Percentiles rank a stretch among this genome's conserved stretches.
These are phyloP conservation scores for Penicillium argentinense DNA, from an alignment of 495 filamentous ascomycete species.

Conservation along the genomic window DNA sequence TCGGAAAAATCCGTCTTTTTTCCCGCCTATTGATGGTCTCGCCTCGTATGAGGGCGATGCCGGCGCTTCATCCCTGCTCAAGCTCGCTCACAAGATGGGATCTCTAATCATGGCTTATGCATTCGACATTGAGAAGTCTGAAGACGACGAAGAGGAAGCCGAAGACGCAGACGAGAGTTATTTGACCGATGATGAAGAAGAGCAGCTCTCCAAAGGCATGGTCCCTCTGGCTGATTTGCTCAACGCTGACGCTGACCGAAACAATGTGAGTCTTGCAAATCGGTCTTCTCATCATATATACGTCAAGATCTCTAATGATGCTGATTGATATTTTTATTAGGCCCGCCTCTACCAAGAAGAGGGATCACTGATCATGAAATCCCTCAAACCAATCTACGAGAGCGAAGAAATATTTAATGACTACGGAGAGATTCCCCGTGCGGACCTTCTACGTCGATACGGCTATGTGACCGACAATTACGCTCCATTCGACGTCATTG, in stretches of 20 bases:
- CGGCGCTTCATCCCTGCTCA: conserved; percentile 53
- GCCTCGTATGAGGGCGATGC: conserved; percentile 51
- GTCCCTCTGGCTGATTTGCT: conserved; percentile 90
- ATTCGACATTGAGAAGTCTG: conserved; percentile 72
- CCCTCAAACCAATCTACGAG: conserved; percentile 60
- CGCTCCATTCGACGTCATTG: conserved; percentile 75
- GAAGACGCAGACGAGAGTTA: conserved; percentile 60
- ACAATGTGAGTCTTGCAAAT: conserved; percentile 61
- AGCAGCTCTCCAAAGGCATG: conserved; percentile 73
- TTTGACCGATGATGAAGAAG: conserved; percentile 68
- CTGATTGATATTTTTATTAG: conserved; percentile 20
- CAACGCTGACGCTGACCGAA: conserved; percentile 85
- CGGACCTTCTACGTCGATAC: conserved; percentile 82
- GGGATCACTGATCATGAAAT: conserved; percentile 61
- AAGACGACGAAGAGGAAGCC: conserved; percentile 54
- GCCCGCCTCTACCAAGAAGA: conserved; percentile 72
- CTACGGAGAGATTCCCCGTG: conserved; percentile 79
- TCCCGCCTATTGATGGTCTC: conserved; percentile 43
- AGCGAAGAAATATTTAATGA: conserved; percentile 90
- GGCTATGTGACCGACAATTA: conserved; percentile 84
- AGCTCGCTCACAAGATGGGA: conserved; percentile 74
- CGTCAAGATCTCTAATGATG: no score
- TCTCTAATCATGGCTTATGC: conserved; percentile 93
- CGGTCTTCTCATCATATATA: no score
- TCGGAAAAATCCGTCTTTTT: conserved; percentile 38